Base-by-base conservation (phyloP, 805 yeast genomes). In the Kodamaea neixiangensis region DNA sequence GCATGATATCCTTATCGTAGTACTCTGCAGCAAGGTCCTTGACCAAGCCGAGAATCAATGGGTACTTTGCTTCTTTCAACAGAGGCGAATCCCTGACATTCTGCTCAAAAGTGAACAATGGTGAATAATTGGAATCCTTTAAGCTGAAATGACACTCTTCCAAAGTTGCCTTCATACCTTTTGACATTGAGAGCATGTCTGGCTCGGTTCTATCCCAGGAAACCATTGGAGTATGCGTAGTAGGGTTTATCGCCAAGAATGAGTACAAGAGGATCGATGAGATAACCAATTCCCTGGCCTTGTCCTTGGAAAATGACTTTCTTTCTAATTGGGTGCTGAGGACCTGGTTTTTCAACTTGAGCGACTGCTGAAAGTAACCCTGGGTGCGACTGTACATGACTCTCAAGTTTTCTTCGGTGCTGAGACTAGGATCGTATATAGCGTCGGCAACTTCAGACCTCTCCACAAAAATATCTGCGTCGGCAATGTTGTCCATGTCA, bases 191-290 rank as follows among this genome's bases (percentile, higher is more conserved):
- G 10, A 67, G 31, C 18, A 64, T 52, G 46, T 66, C 71, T 1
- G 60, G 42, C 7, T 58, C 58, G 7, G 47, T 43, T 3, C 44
- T 43, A 15, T 62, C 63, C 35, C 60, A 63, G 15, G 58, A 57
- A 0, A 71, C 57, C 21, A 71, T 51, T 4, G 74, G 73, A 18
- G 64, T 47, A 7, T 67, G 50, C 15, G 54, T 55, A 44, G 63
- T 65, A 2, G 73, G 71, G 51, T 69, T 73, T 2, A 71, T 49
- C 2, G 68, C 68, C 7, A 69, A 48, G 43, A 58, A 71, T 14
- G 72, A 60, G 52, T 58, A 67, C 14, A 67, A 54, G 7, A 67
- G 43, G 25, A 59, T 54, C 3, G 65, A 56, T 5, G 67, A 59
- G 2, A 61, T 40, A 2, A 53, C 37, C 14, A 65, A 43, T 46